These are phyloP conservation scores for Mycosphaerella arachidis DNA, from an alignment of 2,329 filamentous ascomycete species.

Conservation along the genomic window DNA sequence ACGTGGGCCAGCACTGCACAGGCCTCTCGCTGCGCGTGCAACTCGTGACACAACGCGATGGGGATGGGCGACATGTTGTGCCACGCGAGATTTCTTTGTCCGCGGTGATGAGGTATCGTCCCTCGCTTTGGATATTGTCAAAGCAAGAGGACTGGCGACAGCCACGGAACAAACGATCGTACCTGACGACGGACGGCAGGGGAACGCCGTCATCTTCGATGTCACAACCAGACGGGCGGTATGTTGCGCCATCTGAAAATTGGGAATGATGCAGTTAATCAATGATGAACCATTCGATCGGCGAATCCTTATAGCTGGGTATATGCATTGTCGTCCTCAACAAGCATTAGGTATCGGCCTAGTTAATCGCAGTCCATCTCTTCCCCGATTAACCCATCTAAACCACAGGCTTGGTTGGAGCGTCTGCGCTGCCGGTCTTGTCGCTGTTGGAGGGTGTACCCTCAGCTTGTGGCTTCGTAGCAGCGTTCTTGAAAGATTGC, in stretches of 20 bases:
- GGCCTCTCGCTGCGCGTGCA: neutral
- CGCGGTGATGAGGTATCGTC: neutral
- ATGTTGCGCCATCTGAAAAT: neutral
- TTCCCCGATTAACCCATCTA: conserved; percentile 3
- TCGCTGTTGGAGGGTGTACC: conserved; percentile 24
- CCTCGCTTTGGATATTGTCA: neutral
- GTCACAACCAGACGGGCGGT: neutral
- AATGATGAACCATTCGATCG: neutral
- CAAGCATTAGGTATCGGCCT: neutral
- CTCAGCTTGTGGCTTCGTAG: conserved; percentile 38
- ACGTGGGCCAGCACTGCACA: too few relatives aligned
- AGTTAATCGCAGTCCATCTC: neutral
- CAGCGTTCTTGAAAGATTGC: conserved; percentile 69
- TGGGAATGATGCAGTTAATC: too few relatives aligned
- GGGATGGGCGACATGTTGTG: neutral
- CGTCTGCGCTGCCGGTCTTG: conserved; percentile 21
- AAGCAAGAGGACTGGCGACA: neutral
- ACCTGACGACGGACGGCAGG: neutral
- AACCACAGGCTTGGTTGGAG: conserved; percentile 22
- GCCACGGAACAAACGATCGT: neutral
- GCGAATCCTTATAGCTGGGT: neutral
- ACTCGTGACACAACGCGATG: neutral
- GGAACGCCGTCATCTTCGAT: neutral
- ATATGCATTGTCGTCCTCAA: neutral
- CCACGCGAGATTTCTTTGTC: neutral